Evolutionary conservation across 1,284 basidiomycete species (phyloP), one percentile per base, ranked within the genome.

Genomic region (Ustilago lituana): DNA sequence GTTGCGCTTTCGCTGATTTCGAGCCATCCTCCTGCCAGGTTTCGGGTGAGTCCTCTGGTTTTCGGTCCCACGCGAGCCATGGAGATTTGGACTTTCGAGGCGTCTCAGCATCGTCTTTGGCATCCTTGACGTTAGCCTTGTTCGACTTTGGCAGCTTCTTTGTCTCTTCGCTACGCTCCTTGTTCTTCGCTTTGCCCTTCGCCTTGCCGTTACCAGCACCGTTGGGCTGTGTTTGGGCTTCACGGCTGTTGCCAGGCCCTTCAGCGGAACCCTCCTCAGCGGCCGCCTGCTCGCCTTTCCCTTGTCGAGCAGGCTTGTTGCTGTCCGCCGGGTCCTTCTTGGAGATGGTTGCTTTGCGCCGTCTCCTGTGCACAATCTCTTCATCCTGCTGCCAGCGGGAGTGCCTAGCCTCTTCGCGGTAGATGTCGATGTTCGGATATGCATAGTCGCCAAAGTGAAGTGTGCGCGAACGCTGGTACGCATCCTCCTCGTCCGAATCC

Each of bases 391-490:
- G 38, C 61, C 62, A 64, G 22, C 64, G 29, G 17, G 38, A 22
- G 15, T 61, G 49, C 37, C 60, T 58, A 6, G 47, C 45, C 56
- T 69, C 82, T 83, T 93, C 88, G 41, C 91, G 88, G 79, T 89
- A 92, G 32, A 92, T 89, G 76, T 94, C 93, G 59, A 94, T 89
- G 68, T 89, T 89, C 0, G 92, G 92, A 80, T 95, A 96, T 72
- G 91, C 89, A 78, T 94, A 93, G 84, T 97, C 93, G 9, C 95
- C 96, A 75, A 95, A 93, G 20, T 93, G 84, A 52, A 92, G 89
- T 66, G 87, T 86, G 72, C 87, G 86, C 74, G 89, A 89, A 47
- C 90, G 86, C 17, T 83, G 84, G 75, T 89, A 94, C 39, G 94
- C 83, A 62, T 91, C 88, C 24, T 80, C 72, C 82, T 94, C 88